Evolutionary conservation across 257 asterid genomes (phyloP).

Genomic region (Plantago ovata): DNA sequence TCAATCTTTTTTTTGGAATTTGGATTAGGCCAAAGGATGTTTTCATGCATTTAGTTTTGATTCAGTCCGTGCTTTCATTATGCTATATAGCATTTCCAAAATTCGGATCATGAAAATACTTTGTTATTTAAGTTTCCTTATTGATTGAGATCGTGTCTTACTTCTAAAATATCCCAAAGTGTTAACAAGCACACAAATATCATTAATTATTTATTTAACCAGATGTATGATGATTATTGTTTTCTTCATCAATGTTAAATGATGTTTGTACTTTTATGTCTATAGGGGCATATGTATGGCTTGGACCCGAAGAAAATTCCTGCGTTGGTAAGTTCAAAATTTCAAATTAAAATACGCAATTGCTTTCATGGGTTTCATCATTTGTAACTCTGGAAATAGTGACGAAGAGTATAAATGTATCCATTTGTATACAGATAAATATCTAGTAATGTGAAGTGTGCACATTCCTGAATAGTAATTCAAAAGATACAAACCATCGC

Average conservation of each 20-base stretch:
- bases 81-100: too few relatives aligned
- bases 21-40: not conserved
- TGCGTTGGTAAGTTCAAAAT: slow-evolving; percentile 57
- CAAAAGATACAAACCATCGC: not conserved
- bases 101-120: slow-evolving; percentile 17
- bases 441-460: too few relatives aligned
- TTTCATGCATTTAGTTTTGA: not conserved
- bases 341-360: not conserved
- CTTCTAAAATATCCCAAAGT: too few relatives aligned
- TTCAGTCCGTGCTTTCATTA: too few relatives aligned
- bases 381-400: too few relatives aligned
- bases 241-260: slow-evolving; percentile 17
- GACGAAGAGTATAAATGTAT: too few relatives aligned
- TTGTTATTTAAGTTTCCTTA: too few relatives aligned
- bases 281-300: slow-evolving; percentile 36
- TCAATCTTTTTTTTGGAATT: not conserved
- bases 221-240: not conserved
- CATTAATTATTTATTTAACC: too few relatives aligned
- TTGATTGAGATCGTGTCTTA: too few relatives aligned
- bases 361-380: not conserved
- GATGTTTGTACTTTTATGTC: slow-evolving; percentile 17
- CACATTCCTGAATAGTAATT: not conserved
- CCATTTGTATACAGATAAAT: too few relatives aligned
- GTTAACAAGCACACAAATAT: too few relatives aligned
- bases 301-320: slow-evolving; percentile 45